Evolutionary conservation across 2,329 filamentous ascomycete genomes (phyloP).

Genomic region (Plectosphaerella plurivora): DNA sequence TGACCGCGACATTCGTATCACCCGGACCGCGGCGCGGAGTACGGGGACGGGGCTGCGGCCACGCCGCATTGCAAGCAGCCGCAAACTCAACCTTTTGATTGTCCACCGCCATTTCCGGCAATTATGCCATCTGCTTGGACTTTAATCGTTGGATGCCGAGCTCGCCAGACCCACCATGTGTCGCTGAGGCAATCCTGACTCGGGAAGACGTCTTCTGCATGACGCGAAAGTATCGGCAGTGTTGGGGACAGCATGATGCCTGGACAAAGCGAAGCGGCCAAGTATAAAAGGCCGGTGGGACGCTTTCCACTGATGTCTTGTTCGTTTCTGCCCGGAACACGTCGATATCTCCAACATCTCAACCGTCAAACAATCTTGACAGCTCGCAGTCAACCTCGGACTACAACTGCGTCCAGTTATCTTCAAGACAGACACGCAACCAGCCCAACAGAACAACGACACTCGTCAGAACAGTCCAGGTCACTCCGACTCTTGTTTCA

Average conservation of each 20-base stretch:
- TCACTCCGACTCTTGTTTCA: no score
- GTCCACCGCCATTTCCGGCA: neutral
- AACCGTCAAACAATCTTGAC: no score
- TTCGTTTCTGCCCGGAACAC: no score
- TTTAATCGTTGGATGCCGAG: neutral
- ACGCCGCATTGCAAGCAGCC: neutral
- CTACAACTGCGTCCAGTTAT: no score
- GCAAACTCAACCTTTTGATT: neutral
- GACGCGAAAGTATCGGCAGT: neutral
- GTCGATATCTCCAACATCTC: no score
- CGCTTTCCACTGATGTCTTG: no score
- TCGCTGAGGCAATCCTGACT: conserved; percentile 13
- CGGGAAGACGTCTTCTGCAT: conserved; percentile 11
- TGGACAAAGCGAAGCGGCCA: neutral
- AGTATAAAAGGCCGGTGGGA: neutral
- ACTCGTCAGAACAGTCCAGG: no score
- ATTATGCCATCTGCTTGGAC: neutral
- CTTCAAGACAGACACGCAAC: no score
- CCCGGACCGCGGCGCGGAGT: neutral
- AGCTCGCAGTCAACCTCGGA: no score
- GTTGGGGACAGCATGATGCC: neutral
- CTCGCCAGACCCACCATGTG: conserved; percentile 10
- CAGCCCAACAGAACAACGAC: no score
- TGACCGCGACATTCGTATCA: neutral
- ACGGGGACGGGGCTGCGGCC: neutral